Evolutionary conservation across 2,329 filamentous ascomycete species (phyloP), one percentile per base, ranked within the genome.

Genomic region (Neophaeococcomyces aloes): DNA sequence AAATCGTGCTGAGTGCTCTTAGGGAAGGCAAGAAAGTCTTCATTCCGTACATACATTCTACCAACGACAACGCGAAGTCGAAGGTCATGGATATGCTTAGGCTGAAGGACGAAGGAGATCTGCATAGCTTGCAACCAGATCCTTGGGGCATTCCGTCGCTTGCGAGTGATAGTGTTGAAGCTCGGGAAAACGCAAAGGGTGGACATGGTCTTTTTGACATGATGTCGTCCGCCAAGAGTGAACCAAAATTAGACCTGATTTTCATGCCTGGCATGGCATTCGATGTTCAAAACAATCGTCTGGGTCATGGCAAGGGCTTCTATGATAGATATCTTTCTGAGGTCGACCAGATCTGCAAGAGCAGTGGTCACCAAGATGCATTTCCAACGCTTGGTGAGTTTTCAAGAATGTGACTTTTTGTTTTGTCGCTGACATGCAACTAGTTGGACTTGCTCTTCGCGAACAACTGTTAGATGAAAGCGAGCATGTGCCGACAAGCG

Each of bases 81-180:
- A 84, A 84, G 13, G 74, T 91, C 42, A 98, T 98, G 91, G 87
- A 95, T 58, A 96, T 98, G 91, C 77, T 98, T 17, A 79, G 79
- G 49, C 69, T 98, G 31, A 68, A 72, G 45, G 81, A 79, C 19
- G 62, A 86, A 39, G 66, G 75, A 21, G 91, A 98, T 61, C 94
- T 88, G 61, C 77, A 86, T 50, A 75, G 76, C 18, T 69, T 96
- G 47, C 66, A 79, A 57, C 73, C 74, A 31, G 91, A 98, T 63
- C 78, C 75, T 60, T 98, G 91, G 91, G 88, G 87, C 7, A 98
- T 98, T 51, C 91, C 91, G n/a, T 89, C 83, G 25, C 76, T 94
- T 46, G 72, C 78, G 48, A 67, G 72, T 38, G 69, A 74, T 15
- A 83, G 82, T 2, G 71, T 93, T 2, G 61, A 71, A 37, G 64